Evolutionary conservation across 805 yeast genomes (phyloP), one percentile per base, ranked within the genome.

Genomic region (Candida stauntonica): DNA sequence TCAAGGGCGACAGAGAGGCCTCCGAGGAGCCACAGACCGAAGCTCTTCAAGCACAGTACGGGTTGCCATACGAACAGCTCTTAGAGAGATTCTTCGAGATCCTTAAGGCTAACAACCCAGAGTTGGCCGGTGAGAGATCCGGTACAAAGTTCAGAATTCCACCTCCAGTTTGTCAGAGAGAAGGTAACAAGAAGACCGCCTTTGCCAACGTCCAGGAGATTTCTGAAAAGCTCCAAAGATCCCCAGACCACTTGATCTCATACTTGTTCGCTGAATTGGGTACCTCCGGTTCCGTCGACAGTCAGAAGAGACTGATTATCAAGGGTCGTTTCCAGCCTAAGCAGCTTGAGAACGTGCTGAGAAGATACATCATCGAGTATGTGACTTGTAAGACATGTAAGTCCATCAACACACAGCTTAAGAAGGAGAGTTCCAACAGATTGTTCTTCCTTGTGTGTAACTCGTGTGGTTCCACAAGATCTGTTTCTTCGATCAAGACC

Each of bases 311-410:
- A 67, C 78, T 93, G 63, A 88, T 93, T 48, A 91, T 93, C 64
- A 93, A 87, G 73, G 99, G 99, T 73, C 86, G 95, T 66, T 93
- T 88, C 75, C 95, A 85, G 70, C 96, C 95, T 54, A 93, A 91
- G 68, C 96, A 89, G 67, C 81, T 93, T 75, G 99, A 93, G 69
- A 83, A 88, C 50, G 95, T 93, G 47, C 75, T 93, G 67, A 83
- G 98, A 74, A 79, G 97, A 67, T 93, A 93, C 66, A 93, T 94
- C 62, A 72, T 86, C 62, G 99, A 93, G 66, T 93, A 93, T 62
- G 99, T 93, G 51, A 87, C 97, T 37, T 93, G 99, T 78, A 87
- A 93, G 75, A 93, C 99, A 31, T 93, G 99, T 74, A 93, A 91
- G 73, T 86, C 96, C 43, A 89, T 88, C 77, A 93, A 93, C 68